These are phyloP conservation scores for Macroventuria anomochaeta DNA, from an alignment of 2,329 filamentous ascomycete species.

Conservation along the genomic window DNA sequence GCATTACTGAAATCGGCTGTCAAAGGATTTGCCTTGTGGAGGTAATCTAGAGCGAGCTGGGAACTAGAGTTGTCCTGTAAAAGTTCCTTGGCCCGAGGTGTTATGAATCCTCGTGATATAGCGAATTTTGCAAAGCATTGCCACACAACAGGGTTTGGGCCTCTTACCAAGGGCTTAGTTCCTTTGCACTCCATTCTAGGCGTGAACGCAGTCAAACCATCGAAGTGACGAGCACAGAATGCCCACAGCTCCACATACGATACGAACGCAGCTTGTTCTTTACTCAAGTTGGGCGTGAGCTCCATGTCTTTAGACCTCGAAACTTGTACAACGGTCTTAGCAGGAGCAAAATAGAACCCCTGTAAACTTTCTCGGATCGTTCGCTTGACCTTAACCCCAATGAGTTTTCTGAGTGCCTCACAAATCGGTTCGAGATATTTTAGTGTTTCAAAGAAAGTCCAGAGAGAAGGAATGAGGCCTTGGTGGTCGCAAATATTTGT, in stretches of 20 bases:
- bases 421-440: slow-evolving; percentile 26
- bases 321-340: slow-evolving; percentile 13
- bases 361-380: slow-evolving; percentile 19
- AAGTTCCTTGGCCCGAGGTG: neutral
- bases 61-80: neutral
- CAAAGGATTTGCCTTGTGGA: neutral
- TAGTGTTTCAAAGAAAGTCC: slow-evolving; percentile 25
- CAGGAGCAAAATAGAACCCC: slow-evolving; percentile 14
- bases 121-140: slow-evolving; percentile 7
- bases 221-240: slow-evolving; percentile 7
- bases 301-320: neutral
- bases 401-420: slow-evolving; percentile 18
- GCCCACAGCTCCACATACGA: slow-evolving; percentile 5
- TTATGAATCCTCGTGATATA: neutral
- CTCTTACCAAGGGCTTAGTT: neutral
- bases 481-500: slow-evolving; percentile 15
- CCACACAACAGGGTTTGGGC: slow-evolving; percentile 3
- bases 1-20: neutral
- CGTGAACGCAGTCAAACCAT: slow-evolving; percentile 5
- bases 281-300: neutral
- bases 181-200: slow-evolving; percentile 2
- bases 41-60: neutral
- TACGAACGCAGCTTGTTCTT: neutral
- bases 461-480: slow-evolving; percentile 17
- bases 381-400: slow-evolving; percentile 16